Conservation (phyloP, 139 green algal species). For the Tetraselmis chui region DNA sequence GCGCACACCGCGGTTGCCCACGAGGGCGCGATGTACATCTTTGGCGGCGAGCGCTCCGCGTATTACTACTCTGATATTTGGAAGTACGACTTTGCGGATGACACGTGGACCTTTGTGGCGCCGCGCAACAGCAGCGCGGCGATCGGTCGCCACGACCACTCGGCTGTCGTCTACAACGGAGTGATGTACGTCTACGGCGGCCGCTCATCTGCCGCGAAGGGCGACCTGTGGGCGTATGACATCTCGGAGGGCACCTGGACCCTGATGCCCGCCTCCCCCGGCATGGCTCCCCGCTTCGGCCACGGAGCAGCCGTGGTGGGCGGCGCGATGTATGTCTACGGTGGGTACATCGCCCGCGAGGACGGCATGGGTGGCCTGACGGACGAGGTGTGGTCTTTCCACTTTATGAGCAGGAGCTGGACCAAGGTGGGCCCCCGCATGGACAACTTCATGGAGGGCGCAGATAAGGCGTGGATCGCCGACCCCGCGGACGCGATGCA, state of each 20-base stretch:
- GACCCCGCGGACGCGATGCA: conserved; percentile 15
- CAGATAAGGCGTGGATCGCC: conserved; percentile 1
- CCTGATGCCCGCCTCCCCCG: background rate
- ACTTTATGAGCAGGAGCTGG: conserved; percentile 9
- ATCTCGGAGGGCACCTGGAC: conserved; percentile 12
- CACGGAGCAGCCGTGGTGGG: conserved; percentile 8
- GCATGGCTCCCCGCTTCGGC: conserved; percentile 17
- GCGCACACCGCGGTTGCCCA: conserved; percentile 18
- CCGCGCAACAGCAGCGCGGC: conserved; percentile 2
- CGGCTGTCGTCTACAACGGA: conserved; percentile 18
- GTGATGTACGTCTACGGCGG: conserved; percentile 24
- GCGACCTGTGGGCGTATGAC: conserved; percentile 20
- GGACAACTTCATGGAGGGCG: conserved; percentile 10
- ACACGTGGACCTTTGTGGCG: conserved; percentile 16
- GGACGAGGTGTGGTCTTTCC: conserved; percentile 17
- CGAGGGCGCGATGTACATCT: conserved; percentile 22
- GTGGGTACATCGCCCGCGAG: background rate
- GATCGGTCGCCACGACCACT: conserved; percentile 20
- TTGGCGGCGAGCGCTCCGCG: conserved; percentile 22
- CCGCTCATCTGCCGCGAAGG: conserved; percentile 5
- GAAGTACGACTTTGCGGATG: conserved; percentile 16
- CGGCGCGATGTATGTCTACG: conserved; percentile 15
- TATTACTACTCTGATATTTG: conserved; percentile 26
- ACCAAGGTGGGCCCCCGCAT: conserved; percentile 14
- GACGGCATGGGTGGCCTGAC: background rate